Evolutionary conservation across 805 yeast species (phyloP), one percentile per base, ranked within the genome.

Genomic region (Pichia cephalocereana): DNA sequence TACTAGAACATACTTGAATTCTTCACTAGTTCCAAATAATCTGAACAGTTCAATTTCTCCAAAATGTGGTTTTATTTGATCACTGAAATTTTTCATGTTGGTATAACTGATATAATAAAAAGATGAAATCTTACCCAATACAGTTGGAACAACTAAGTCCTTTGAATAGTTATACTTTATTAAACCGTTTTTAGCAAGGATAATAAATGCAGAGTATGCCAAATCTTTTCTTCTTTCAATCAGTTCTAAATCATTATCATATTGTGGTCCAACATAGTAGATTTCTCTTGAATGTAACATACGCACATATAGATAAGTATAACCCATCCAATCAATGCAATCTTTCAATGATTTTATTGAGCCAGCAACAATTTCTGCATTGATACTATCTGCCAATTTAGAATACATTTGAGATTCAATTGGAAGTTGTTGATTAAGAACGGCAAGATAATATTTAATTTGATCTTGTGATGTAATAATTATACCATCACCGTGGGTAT

Each of bases 401-500:
- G 82, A 66, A 69, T 86, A 76, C 48, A 91, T 63, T 60, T 88
- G 96, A 3, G 96, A 86, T 64, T 91, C 97, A 46, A 91, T 91
- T 0, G 97, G 96, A 15, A 91, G 67, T 59, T 89, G 96, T 55
- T 89, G 95, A 61, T 89, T 90, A 54, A 89, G 70, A n/a, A 91
- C 76, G 0, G 96, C 95, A 57, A 93, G 71, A 59, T 89, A 91
- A 61, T 88, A 90, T 54, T 86, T 91, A 17, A 91, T 74, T 57
- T 89, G 95, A 19, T 82, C 80, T 50, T 86, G 93, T 0, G 90
- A 75, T 0, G 98, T 93, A 44, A 91, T 87, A 32, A 91, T 86
- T 4, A 91, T 80, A 69, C 98, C 99, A 57, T 87, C 96, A 58
- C 99, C 99, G 58, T 80, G 78, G 17, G 80, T 80, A 64, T 91